Percentiles rank a stretch among this genome's conserved stretches.
These are phyloP conservation scores for Pseudocercospora musae DNA, from an alignment of 2,329 filamentous ascomycete genomes.

Conservation along the genomic window DNA sequence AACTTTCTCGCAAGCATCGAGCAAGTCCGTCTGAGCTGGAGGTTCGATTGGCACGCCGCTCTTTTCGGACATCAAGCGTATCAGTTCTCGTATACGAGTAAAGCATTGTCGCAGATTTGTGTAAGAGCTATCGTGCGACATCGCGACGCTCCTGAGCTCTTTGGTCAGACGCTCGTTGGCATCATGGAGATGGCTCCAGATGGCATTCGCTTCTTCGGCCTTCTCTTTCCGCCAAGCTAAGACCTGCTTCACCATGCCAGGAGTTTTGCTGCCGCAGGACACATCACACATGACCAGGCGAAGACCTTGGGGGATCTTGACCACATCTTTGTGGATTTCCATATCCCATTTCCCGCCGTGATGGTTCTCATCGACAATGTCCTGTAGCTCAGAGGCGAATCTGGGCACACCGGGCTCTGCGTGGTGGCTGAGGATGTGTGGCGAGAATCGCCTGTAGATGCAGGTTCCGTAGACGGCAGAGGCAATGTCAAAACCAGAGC, in stretches of 20 bases:
- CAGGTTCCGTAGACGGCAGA: conserved; percentile 90
- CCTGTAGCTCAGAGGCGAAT: conserved; percentile 64
- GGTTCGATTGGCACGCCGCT: conserved; percentile 89
- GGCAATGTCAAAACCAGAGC: conserved; percentile 92
- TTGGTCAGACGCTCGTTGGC: conserved; percentile 69
- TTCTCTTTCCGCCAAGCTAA: conserved; percentile 73
- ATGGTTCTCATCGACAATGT: conserved; percentile 61
- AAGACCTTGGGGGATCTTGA: conserved; percentile 69
- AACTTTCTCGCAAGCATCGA: conserved; percentile 70
- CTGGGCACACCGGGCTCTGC: conserved; percentile 63
- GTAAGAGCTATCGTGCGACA: conserved; percentile 49
- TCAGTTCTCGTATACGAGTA: conserved; percentile 53
- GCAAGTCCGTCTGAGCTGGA: conserved; percentile 72
- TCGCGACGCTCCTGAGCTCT: conserved; percentile 56
- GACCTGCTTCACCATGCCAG: conserved; percentile 92
- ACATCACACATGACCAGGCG: conserved; percentile 92
- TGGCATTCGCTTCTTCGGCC: conserved; percentile 57
- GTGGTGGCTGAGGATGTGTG: conserved; percentile 64
- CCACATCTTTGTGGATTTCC: conserved; percentile 65
- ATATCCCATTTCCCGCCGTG: conserved; percentile 66
- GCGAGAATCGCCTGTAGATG: conserved; percentile 88
- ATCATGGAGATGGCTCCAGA: conserved; percentile 74
- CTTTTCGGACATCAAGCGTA: conserved; percentile 70
- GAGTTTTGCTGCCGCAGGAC: conserved; percentile 87
- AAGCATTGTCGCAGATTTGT: conserved; percentile 53